Evolutionary conservation across 495 filamentous ascomycete genomes (phyloP).

Genomic region (Lichenothelia convexa): DNA sequence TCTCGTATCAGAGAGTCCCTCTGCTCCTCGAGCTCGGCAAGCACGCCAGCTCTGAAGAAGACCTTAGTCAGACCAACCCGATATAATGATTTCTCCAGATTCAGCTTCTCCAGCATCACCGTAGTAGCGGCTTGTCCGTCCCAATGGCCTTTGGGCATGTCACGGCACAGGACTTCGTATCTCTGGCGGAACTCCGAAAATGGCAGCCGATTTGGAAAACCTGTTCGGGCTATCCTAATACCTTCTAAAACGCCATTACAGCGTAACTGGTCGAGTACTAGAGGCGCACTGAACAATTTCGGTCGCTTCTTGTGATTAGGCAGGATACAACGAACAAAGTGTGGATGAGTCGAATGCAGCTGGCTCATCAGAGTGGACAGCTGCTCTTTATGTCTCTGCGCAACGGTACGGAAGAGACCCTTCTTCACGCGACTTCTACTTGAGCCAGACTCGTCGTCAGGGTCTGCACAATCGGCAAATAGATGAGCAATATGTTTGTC

Average conservation of each 20-base stretch:
- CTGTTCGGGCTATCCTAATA: conserved; percentile 90
- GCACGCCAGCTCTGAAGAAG: conserved; percentile 91
- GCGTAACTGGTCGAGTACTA: conserved; percentile 87
- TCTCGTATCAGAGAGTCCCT: conserved; percentile 79
- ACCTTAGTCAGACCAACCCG: conserved; percentile 94
- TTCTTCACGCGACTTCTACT: conserved; percentile 81
- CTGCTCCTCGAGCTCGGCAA: conserved; percentile 91
- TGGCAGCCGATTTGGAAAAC: conserved; percentile 87
- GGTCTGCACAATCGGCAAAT: conserved; percentile 72
- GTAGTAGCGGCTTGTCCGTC: conserved; percentile 75
- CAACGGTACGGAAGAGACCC: conserved; percentile 90
- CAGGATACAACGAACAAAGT: conserved; percentile 95
- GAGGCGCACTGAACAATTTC: conserved; percentile 70
- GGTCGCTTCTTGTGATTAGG: conserved; percentile 98
- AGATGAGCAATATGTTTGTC: conserved; percentile 70
- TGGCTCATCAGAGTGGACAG: conserved; percentile 89
- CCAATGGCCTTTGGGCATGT: conserved; percentile 77
- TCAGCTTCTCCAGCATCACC: conserved; percentile 78
- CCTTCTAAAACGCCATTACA: conserved; percentile 98
- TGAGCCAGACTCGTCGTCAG: conserved; percentile 46
- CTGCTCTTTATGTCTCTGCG: conserved; percentile 95
- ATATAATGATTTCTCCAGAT: conserved; percentile 67
- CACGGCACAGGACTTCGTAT: conserved; percentile 86
- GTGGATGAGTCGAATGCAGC: conserved; percentile 87
- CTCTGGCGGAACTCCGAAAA: conserved; percentile 91